phyloP scores from a whole-genome alignment of 2,329 filamentous ascomycete genomes.

The Fusarium sp. region DNA sequence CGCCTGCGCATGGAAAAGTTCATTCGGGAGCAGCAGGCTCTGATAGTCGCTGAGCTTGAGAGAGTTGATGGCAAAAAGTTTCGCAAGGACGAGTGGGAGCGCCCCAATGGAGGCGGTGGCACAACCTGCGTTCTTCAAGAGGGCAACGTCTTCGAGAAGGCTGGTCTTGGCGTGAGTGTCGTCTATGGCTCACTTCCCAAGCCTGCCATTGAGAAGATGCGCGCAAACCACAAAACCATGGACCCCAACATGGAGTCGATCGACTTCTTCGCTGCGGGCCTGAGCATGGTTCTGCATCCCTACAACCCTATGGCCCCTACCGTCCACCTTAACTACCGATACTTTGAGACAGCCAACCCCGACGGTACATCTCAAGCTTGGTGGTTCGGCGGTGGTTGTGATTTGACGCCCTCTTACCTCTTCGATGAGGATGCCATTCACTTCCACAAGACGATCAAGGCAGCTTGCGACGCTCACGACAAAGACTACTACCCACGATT shows the following conservation, averaged over 20 bases:
- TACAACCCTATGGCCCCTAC: conserved; percentile 97
- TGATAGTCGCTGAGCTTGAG: conserved; percentile 86
- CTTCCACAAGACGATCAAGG: conserved; percentile 94
- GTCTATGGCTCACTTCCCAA: conserved; percentile 93
- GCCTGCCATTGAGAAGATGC: conserved; percentile 91
- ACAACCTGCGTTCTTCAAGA: conserved; percentile 96
- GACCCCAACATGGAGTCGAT: conserved; percentile 81
- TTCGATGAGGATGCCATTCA: conserved; percentile 98
- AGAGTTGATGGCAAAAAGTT: conserved; percentile 86
- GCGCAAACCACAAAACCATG: conserved; percentile 92
- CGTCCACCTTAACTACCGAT: conserved; percentile 97
- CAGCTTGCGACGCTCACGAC: conserved; percentile 92
- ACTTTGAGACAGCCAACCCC: conserved; percentile 93
- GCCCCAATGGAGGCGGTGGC: conserved; percentile 89
- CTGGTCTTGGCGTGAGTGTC: conserved; percentile 92
- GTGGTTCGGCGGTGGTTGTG: conserved; percentile 98
- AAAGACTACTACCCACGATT: conserved; percentile 91
- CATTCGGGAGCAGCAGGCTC: conserved; percentile 90
- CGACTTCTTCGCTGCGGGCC: conserved; percentile 93
- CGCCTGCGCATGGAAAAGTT: conserved; percentile 97
- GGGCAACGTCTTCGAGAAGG: conserved; percentile 97
- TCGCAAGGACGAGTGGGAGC: conserved; percentile 84
- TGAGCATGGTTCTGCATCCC: conserved; percentile 93
- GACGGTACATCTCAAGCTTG: conserved; percentile 86
- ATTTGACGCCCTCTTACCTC: conserved; percentile 91